These are phyloP conservation scores for Pelargonium citronellum DNA, from an alignment of 441 rosid genomes.

Conservation along the genomic window DNA sequence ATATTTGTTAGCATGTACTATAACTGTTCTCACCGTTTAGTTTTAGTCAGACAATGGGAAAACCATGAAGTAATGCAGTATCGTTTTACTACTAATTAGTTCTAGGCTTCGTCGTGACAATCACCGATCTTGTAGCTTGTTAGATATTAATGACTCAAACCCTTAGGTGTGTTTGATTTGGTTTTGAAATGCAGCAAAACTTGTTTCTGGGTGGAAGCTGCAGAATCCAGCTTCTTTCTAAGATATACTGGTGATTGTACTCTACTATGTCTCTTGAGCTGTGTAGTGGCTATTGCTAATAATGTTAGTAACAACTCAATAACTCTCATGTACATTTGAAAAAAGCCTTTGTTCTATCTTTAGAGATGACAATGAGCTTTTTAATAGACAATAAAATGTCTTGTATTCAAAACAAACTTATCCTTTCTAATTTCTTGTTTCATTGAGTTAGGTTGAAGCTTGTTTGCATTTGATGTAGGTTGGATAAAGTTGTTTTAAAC, in stretches of 20 bases:
- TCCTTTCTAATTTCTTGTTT: background rate
- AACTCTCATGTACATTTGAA: too few species aligned
- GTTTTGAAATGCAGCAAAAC: too few species aligned
- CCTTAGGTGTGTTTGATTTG: too few species aligned
- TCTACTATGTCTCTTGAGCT: too few species aligned
- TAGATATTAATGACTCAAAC: background rate
- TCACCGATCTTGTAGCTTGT: background rate
- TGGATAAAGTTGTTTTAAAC: constrained; percentile 83
- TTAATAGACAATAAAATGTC: background rate
- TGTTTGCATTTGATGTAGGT: constrained; percentile 32
- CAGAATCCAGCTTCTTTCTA: too few species aligned
- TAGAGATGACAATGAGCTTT: constrained; percentile 9
- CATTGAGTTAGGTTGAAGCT: background rate
- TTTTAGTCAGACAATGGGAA: background rate
- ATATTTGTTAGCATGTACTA: background rate
- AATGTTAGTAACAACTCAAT: background rate
- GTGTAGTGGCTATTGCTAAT: too few species aligned
- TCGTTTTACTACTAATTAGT: background rate
- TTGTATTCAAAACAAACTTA: background rate
- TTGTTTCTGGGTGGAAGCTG: too few species aligned
- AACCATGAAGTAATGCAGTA: background rate
- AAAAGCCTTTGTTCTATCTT: background rate
- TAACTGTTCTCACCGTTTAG: background rate
- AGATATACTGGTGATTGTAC: too few species aligned
- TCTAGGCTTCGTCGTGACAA: background rate